Evolutionary conservation across 225 moss, liverwort and hornwort species (phyloP), one percentile per base, ranked within the genome.

Genomic region (Sphagnum tenellum): DNA sequence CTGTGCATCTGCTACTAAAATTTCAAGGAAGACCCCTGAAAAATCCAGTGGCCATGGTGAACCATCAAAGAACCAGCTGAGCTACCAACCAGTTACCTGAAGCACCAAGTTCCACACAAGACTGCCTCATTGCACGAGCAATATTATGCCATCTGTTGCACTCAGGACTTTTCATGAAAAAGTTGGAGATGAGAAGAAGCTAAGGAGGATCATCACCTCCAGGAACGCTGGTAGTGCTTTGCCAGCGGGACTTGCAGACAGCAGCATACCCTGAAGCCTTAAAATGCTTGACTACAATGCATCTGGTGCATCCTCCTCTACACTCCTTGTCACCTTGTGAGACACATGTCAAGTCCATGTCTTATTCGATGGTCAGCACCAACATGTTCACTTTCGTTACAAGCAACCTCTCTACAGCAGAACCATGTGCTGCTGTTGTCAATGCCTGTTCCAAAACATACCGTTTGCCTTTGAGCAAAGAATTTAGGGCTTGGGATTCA

Each of bases 231-330:
- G 75, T 77, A 5, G 88, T 81, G 66, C 73, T 80, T 46, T 75
- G 76, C 84, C 84, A 82, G 52, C 74, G 73, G 44, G 87, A 92
- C 75, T 86, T 89, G 78, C 91, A 92, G 10, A 89, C 75, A 14
- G 80, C 82, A 61, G 91, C 87, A 69, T 82, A 89, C 8, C 84
- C 86, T 47, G 72, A 73, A 8, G 75, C 69, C 58, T 79, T 74
- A 64, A 92, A 77, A 44, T 81, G 77, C 49, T 71, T 72, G 4
- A 79, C 81, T 5, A 92, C 72, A 71, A 89, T 70, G 69, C 89
- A 87, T 72, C 87, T 89, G 64, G 82, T 73, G 64, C 87, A 92
- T 14, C 75, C 82, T 64, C 85, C 89, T 70, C 77, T 76, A 82
- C 89, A 87, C 60, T 82, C 79, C 62, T 73, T 64, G 58, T 78